These are phyloP conservation scores for Purpureocillium lavendulum DNA, from an alignment of 2,329 filamentous ascomycete genomes.

Conservation along the genomic window DNA sequence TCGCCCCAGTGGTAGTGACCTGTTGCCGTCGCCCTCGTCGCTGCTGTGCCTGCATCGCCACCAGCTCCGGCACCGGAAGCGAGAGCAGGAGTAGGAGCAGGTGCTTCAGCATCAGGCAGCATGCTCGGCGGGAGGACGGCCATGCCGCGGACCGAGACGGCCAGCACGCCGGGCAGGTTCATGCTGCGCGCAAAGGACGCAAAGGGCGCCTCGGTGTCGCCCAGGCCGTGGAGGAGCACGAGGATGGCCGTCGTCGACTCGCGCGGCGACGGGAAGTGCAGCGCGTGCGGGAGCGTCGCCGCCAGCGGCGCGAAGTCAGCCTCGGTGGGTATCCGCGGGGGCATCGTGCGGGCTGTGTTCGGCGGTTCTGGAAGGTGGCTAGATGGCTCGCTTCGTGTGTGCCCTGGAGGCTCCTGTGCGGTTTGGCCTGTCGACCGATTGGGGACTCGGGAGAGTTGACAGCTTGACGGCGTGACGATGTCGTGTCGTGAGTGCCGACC, in stretches of 20 bases:
- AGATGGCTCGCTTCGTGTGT: no score
- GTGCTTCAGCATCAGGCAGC: constrained; percentile 24
- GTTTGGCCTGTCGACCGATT: no score
- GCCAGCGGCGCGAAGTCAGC: constrained; percentile 39
- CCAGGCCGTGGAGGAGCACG: constrained; percentile 76
- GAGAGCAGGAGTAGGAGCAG: constrained; percentile 20
- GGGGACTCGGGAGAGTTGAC: no score
- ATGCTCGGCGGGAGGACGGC: constrained; percentile 60
- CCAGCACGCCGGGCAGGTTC: constrained; percentile 67
- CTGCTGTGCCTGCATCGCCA: no score
- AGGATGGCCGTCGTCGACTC: constrained; percentile 66
- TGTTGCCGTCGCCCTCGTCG: no score
- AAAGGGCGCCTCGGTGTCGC: constrained; percentile 65
- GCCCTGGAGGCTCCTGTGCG: no score
- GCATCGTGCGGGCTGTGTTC: constrained; percentile 18
- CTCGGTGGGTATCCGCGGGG: constrained; percentile 40
- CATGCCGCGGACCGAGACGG: constrained; percentile 66
- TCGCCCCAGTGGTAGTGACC: constrained; percentile 61
- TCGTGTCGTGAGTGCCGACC: no score
- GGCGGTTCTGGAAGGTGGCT: no score
- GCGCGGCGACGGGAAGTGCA: constrained; percentile 42
- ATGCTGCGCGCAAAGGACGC: constrained; percentile 59
- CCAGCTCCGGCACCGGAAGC: constrained; percentile 5
- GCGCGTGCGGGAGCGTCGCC: constrained; percentile 31
- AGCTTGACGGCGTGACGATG: no score